These are phyloP conservation scores for Trypanosoma avium DNA, from an alignment of 208 protist species.

Conservation along the genomic window DNA sequence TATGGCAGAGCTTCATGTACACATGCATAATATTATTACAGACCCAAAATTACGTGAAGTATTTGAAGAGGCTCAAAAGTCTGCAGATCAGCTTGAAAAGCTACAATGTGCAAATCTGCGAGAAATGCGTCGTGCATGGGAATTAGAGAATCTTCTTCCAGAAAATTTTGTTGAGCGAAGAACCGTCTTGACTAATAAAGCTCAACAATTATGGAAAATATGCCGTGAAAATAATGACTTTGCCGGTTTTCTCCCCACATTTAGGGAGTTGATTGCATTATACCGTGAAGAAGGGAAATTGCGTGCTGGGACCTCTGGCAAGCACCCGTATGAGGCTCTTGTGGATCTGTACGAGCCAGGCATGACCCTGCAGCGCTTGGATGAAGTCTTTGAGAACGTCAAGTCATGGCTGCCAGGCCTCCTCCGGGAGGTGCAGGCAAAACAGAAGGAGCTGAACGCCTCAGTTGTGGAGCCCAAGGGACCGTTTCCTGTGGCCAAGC, in stretches of 20 bases:
- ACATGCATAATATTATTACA: constrained; percentile 54
- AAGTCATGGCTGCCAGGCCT: constrained; percentile 82
- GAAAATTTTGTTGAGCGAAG: constrained; percentile 64
- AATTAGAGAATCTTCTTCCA: constrained; percentile 43
- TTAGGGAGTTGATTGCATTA: constrained; percentile 75
- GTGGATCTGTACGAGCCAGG: constrained; percentile 85
- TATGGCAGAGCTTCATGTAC: constrained; percentile 43
- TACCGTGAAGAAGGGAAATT: constrained; percentile 68
- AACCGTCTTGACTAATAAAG: constrained; percentile 50
- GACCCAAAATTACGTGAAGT: constrained; percentile 35
- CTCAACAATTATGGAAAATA: constrained; percentile 61
- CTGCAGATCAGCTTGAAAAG: constrained; percentile 31
- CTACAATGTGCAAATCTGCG: constrained; percentile 69
- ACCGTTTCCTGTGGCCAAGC: constrained; percentile 53
- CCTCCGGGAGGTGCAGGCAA: constrained; percentile 62
- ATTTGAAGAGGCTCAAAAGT: constrained; percentile 41
- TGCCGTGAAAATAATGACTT: constrained; percentile 74
- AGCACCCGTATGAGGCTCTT: constrained; percentile 74
- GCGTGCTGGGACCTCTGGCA: constrained; percentile 45
- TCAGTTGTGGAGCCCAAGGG: constrained; percentile 34
- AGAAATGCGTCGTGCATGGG: constrained; percentile 56
- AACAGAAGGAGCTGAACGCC: constrained; percentile 42
- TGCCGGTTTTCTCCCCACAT: constrained; percentile 50
- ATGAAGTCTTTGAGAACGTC: constrained; percentile 72
- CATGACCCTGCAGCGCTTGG: constrained; percentile 54